Conservation (phyloP, 345 rosid species). For the Citropsis articulata region DNA sequence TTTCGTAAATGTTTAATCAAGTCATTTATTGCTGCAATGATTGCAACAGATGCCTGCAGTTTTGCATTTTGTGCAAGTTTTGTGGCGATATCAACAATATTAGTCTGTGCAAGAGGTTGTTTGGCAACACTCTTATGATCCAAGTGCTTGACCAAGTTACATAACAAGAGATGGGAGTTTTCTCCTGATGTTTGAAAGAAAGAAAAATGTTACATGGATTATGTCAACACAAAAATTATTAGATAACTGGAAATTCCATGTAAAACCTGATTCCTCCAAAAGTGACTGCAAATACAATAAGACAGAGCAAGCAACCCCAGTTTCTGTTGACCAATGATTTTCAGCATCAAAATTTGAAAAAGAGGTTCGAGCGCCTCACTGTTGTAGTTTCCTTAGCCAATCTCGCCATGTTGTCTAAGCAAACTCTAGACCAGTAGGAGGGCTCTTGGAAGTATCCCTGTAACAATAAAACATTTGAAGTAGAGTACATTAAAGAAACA, state of each 20-base stretch:
- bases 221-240: conserved; percentile 2
- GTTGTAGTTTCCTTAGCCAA: conserved; percentile 87
- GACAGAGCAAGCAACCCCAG: conserved; percentile 75
- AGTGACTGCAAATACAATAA: conserved; percentile 64
- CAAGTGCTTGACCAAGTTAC: conserved; percentile 85
- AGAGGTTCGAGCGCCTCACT: conserved; percentile 94
- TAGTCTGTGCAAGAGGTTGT: conserved; percentile 53
- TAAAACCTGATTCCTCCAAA: conserved; percentile 78
- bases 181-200: conserved; percentile 48
- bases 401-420: conserved; percentile 71
- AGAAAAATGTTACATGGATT: conserved; percentile 19
- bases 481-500: conserved; percentile 19
- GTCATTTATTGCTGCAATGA: conserved; percentile 63
- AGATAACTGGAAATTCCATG: conserved; percentile 3
- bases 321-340: conserved; percentile 68
- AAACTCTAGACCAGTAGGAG: conserved; percentile 81
- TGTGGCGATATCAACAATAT: conserved; percentile 59
- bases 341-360: conserved; percentile 64
- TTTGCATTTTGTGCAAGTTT: conserved; percentile 62
- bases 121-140: conserved; percentile 76
- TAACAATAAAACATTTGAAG: conserved; percentile 12
- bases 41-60: conserved; percentile 57
- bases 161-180: conserved; percentile 63
- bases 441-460: conserved; percentile 74
- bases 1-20: conserved; percentile 73